Evolutionary conservation across 1,139 yeast species (phyloP).

Genomic region (Pneumocystis sp.): DNA sequence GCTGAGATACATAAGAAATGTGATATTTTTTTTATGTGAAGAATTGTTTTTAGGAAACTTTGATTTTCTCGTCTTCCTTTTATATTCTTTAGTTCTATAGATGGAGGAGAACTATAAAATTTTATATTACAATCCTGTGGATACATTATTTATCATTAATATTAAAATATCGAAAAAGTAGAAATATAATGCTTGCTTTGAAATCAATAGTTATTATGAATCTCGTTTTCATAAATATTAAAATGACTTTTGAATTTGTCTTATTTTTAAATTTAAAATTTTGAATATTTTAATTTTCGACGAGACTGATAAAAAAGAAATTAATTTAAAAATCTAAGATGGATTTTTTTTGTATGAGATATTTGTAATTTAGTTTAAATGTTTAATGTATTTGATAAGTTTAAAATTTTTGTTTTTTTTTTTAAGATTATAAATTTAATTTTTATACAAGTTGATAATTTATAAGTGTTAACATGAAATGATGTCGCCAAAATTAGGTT

Average conservation of each 20-base stretch:
- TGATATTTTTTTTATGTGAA: background rate
- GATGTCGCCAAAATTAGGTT: slow-evolving; percentile 10
- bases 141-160: background rate
- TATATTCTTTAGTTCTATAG: background rate
- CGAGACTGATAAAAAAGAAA: background rate
- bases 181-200: background rate
- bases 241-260: background rate
- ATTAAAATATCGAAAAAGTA: background rate
- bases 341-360: background rate
- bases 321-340: background rate
- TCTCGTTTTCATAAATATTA: background rate
- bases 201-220: background rate
- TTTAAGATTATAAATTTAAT: background rate
- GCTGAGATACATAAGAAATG: background rate
- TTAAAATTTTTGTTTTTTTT: background rate
- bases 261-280: background rate
- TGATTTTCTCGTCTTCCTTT: background rate
- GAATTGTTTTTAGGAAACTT: background rate
- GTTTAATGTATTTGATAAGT: background rate
- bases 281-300: background rate
- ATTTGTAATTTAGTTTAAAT: background rate
- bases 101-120: background rate
- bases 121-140: background rate
- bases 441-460: background rate
- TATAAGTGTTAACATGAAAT: background rate